These are phyloP conservation scores for Passalora sequoiae DNA, from an alignment of 2,329 filamentous ascomycete genomes.

Conservation along the genomic window DNA sequence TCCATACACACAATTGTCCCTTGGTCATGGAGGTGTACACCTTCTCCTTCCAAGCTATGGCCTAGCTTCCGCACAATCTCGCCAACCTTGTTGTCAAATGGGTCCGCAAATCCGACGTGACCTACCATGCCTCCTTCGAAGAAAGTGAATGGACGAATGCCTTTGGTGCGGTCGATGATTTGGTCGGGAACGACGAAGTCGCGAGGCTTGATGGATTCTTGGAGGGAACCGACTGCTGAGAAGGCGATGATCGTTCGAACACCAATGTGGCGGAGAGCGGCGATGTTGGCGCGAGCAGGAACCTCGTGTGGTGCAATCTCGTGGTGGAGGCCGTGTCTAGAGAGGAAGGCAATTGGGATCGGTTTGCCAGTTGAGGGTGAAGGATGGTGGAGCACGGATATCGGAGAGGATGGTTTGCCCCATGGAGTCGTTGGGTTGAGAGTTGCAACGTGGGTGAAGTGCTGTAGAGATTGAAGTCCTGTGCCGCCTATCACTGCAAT, in stretches of 20 bases:
- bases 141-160: constrained; percentile 88
- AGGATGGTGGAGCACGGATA: constrained; percentile 83
- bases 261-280: constrained; percentile 85
- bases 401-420: constrained; percentile 71
- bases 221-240: constrained; percentile 86
- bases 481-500: constrained; percentile 64
- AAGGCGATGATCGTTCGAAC: constrained; percentile 91
- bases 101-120: constrained; percentile 92
- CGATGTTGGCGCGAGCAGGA: constrained; percentile 91
- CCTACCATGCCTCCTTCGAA: constrained; percentile 89
- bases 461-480: constrained; percentile 78
- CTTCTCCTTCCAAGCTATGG: constrained; percentile 71
- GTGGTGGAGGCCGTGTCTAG: constrained; percentile 85
- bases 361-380: constrained; percentile 60
- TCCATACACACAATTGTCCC: constrained; percentile 94
- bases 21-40: constrained; percentile 74
- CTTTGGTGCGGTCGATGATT: constrained; percentile 96
- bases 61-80: constrained; percentile 75
- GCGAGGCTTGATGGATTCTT: constrained; percentile 87
- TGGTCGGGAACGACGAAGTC: constrained; percentile 97
- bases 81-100: constrained; percentile 76
- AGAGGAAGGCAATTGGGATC: constrained; percentile 78
- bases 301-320: constrained; percentile 90
- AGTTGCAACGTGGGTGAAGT: constrained; percentile 77
- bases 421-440: constrained; percentile 78